Conservation (phyloP, 306 rosid genomes). For the Begonia loranthoides region DNA sequence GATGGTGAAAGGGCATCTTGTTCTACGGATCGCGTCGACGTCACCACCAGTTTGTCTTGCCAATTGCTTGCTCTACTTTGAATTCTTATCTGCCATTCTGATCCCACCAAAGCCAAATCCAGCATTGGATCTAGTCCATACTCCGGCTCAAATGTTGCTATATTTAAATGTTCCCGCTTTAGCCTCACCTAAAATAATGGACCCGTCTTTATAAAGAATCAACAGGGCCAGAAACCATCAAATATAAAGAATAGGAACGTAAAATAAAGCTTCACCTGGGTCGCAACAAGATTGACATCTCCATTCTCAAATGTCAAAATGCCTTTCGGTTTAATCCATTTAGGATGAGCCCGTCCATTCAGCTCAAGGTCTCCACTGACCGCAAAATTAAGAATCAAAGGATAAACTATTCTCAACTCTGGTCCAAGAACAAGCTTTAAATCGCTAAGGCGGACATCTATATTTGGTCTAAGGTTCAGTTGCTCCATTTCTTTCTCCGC, state of each 20-base stretch:
- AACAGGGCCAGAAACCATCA: not conserved
- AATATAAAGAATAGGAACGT: constrained; percentile 6
- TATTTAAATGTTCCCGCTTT: constrained; percentile 68
- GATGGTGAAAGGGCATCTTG: constrained; percentile 61
- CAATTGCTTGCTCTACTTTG: constrained; percentile 86
- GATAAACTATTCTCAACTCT: constrained; percentile 79
- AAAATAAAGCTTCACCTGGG: constrained; percentile 51
- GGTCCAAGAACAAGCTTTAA: constrained; percentile 88
- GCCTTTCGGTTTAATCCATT: constrained; percentile 70
- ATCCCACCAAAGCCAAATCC: constrained; percentile 81
- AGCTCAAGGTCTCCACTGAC: constrained; percentile 89
- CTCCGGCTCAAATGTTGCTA: constrained; percentile 89
- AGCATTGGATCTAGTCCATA: constrained; percentile 86
- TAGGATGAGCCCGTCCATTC: constrained; percentile 73
- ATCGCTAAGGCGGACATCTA: constrained; percentile 59
- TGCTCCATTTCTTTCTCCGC: constrained; percentile 43
- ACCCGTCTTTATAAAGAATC: constrained; percentile 9
- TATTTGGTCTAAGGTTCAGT: constrained; percentile 42
- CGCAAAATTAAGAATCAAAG: constrained; percentile 67
- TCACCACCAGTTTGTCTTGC: constrained; percentile 85
- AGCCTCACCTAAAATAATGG: constrained; percentile 62
- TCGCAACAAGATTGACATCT: constrained; percentile 87
- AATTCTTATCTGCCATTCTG: constrained; percentile 73
- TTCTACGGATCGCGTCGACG: constrained; percentile 80
- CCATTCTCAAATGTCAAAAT: constrained; percentile 73